phyloP scores from a whole-genome alignment of 1,139 yeast genomes.

The Hyphopichia fennica region DNA sequence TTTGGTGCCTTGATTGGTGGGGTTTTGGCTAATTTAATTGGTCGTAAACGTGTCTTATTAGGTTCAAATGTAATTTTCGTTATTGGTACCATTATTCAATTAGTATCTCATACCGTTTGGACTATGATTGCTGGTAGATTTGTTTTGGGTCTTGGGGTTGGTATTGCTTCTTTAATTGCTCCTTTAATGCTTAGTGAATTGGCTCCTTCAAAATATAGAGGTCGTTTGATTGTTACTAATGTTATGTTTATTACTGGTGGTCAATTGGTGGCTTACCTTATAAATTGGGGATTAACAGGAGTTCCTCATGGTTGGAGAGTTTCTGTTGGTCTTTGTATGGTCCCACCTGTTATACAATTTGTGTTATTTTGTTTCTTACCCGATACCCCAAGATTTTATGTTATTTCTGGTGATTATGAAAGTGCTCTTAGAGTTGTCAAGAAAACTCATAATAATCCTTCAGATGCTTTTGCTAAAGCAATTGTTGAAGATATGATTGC shows the following conservation, averaged over 20 bases:
- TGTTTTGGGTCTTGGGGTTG: slow-evolving; percentile 94
- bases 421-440: slow-evolving; percentile 66
- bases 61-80: slow-evolving; percentile 78
- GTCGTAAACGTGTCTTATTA: slow-evolving; percentile 79
- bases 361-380: slow-evolving; percentile 81
- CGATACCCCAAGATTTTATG: slow-evolving; percentile 89
- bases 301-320: slow-evolving; percentile 90
- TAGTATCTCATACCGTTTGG: slow-evolving; percentile 80
- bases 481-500: slow-evolving; percentile 59
- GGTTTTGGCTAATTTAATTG: slow-evolving; percentile 71
- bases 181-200: slow-evolving; percentile 89
- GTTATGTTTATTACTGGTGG: slow-evolving; percentile 85
- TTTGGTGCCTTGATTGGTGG: slow-evolving; percentile 80
- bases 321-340: slow-evolving; percentile 82
- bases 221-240: slow-evolving; percentile 71
- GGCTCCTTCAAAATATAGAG: slow-evolving; percentile 90
- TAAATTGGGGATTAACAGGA: slow-evolving; percentile 82
- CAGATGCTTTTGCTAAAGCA: slow-evolving; percentile 55
- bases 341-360: slow-evolving; percentile 83
- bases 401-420: slow-evolving; percentile 64
- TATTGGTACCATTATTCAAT: slow-evolving; percentile 80
- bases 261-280: slow-evolving; percentile 85
- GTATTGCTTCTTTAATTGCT: slow-evolving; percentile 86
- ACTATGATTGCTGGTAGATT: slow-evolving; percentile 90
- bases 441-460: slow-evolving; percentile 56